Evolutionary conservation across 2,329 filamentous ascomycete species (phyloP).

Genomic region (Sclerotiophoma versabilis): DNA sequence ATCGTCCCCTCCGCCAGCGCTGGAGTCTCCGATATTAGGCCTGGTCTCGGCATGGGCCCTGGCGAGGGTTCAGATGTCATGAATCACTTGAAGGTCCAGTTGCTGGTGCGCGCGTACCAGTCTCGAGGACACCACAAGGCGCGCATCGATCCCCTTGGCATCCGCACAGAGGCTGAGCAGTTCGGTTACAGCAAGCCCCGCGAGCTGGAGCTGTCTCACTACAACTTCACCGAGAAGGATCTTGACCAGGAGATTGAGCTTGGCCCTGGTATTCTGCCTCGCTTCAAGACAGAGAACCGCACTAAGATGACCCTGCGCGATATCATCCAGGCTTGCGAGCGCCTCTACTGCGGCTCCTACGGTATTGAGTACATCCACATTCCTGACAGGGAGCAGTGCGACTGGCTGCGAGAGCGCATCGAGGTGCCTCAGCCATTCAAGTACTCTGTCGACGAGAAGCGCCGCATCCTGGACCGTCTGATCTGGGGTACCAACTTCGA

Average conservation of each 20-base stretch:
- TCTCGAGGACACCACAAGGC: conserved; percentile 98
- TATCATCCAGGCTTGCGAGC: conserved; percentile 91
- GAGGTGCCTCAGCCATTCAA: conserved; percentile 96
- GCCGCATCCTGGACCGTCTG: conserved; percentile 92
- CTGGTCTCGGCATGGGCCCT: conserved; percentile 70
- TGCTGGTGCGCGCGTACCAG: conserved; percentile 96
- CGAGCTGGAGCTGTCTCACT: conserved; percentile 91
- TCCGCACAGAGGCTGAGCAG: conserved; percentile 82
- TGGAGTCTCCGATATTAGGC: conserved; percentile 74
- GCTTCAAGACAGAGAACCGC: conserved; percentile 85
- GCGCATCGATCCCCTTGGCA: conserved; percentile 93
- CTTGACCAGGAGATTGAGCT: conserved; percentile 90
- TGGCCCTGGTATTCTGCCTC: conserved; percentile 91
- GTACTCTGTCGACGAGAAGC: conserved; percentile 98
- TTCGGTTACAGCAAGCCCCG: conserved; percentile 89
- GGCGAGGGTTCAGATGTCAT: conserved; percentile 81
- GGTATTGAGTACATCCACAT: conserved; percentile 99
- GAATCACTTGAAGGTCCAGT: conserved; percentile 97
- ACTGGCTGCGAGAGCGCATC: conserved; percentile 95
- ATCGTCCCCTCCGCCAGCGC: conserved; percentile 84
- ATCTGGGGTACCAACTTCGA: conserved; percentile 99
- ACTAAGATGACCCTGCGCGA: conserved; percentile 97
- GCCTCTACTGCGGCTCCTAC: conserved; percentile 96
- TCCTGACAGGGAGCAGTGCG: conserved; percentile 94
- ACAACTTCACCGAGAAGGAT: conserved; percentile 93